phyloP scores from a whole-genome alignment of 2,329 filamentous ascomycete species.

The Aureobasidium sp. region DNA sequence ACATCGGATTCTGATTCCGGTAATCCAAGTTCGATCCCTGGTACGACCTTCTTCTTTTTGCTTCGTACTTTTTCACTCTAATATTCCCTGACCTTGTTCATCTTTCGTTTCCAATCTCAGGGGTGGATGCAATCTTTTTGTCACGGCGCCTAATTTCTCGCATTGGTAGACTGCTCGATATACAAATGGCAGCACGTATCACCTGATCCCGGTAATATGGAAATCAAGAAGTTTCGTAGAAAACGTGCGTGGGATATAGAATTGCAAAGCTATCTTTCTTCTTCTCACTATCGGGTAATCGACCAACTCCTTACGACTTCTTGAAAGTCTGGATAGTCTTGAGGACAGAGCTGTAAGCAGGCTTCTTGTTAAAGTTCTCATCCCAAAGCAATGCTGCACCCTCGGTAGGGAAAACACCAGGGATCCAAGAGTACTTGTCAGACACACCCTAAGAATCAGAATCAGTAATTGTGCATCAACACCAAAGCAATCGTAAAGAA shows the following conservation, averaged over 20 bases:
- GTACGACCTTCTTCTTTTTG: slow-evolving; percentile 2
- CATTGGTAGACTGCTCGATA: too few relatives aligned
- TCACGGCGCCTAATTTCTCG: too few relatives aligned
- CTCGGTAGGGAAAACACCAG: slow-evolving; percentile 39
- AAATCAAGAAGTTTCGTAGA: too few relatives aligned
- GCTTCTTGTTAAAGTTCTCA: slow-evolving; percentile 51
- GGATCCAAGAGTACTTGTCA: slow-evolving; percentile 48
- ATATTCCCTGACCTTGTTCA: too few relatives aligned
- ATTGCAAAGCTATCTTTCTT: too few relatives aligned
- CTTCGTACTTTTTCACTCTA: too few relatives aligned
- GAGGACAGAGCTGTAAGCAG: slow-evolving; percentile 39
- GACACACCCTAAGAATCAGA: slow-evolving; percentile 39
- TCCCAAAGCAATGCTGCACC: slow-evolving; percentile 51
- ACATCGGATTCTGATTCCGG: slow-evolving; percentile 20
- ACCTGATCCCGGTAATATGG: too few relatives aligned
- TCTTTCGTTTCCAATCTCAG: too few relatives aligned
- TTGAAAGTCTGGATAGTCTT: slow-evolving; percentile 1
- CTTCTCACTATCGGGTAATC: too few relatives aligned
- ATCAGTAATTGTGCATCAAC: background rate
- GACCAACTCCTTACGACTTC: background rate
- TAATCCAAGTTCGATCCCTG: slow-evolving; percentile 17
- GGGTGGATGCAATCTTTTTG: too few relatives aligned
- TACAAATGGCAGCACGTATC: too few relatives aligned
- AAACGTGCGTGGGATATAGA: too few relatives aligned
- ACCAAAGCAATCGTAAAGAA: background rate